These are phyloP conservation scores for Hypoxylon lienhwacheense DNA, from an alignment of 495 filamentous ascomycete genomes.

Conservation along the genomic window DNA sequence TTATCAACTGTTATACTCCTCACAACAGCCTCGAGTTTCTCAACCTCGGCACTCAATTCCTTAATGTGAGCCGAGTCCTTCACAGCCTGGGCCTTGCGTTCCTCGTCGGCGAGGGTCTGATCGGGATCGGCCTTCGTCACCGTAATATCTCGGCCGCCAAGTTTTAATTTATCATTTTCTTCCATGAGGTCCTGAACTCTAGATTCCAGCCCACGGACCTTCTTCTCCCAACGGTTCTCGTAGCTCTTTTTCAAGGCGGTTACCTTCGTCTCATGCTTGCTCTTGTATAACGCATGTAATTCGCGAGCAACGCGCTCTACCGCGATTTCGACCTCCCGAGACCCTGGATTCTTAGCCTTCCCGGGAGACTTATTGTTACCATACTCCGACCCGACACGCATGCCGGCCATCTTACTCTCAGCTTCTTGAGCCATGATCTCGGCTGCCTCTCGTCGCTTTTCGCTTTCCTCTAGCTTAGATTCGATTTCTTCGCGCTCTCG, in stretches of 20 bases:
- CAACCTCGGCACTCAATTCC: constrained; percentile 65
- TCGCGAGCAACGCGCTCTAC: constrained; percentile 90
- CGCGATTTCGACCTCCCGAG: constrained; percentile 73
- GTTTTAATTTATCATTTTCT: constrained; percentile 72
- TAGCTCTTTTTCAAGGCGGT: constrained; percentile 93
- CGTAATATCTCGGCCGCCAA: constrained; percentile 65
- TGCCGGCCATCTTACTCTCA: constrained; percentile 70
- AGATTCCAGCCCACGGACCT: constrained; percentile 70
- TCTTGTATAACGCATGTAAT: constrained; percentile 90
- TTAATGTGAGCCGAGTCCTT: constrained; percentile 55
- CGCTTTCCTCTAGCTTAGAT: constrained; percentile 70
- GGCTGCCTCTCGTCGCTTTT: constrained; percentile 66
- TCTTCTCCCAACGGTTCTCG: constrained; percentile 85
- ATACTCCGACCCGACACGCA: constrained; percentile 55
- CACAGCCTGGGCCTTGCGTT: constrained; percentile 54
- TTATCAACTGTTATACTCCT: constrained; percentile 65
- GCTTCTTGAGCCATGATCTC: constrained; percentile 69
- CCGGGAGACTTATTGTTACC: constrained; percentile 32
- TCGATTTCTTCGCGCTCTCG: constrained; percentile 73
- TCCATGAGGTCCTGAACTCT: constrained; percentile 66
- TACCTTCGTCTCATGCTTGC: constrained; percentile 95
- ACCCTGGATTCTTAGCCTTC: constrained; percentile 32
- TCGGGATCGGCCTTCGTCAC: constrained; percentile 61
- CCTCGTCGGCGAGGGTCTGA: constrained; percentile 49
- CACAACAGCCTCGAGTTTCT: constrained; percentile 71